phyloP scores from a whole-genome alignment of 2,329 filamentous ascomycete genomes.

The Leptographium wingfieldii region DNA sequence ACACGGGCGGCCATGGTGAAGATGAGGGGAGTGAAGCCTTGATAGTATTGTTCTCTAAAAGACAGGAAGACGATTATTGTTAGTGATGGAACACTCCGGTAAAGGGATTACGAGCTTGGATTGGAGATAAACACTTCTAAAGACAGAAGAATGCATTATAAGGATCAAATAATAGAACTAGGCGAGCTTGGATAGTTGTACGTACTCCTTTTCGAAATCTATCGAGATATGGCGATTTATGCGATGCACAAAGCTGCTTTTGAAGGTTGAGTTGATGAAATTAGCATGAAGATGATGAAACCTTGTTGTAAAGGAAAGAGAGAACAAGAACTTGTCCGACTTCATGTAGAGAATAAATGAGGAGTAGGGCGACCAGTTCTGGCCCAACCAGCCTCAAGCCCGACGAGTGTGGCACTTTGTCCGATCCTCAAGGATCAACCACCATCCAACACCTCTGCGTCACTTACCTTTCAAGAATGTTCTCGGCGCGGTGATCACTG shows the following conservation, averaged over 20 bases:
- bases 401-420: neutral
- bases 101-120: neutral
- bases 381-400: neutral
- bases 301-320: neutral
- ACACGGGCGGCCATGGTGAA: constrained; percentile 38
- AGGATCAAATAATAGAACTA: neutral
- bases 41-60: neutral
- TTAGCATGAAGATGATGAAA: neutral
- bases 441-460: neutral
- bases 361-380: neutral
- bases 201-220: neutral
- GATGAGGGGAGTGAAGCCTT: neutral
- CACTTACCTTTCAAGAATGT: neutral
- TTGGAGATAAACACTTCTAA: neutral
- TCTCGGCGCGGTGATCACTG: no score
- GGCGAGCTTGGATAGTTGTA: neutral
- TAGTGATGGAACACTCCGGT: neutral
- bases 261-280: neutral
- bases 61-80: neutral
- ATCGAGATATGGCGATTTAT: neutral
- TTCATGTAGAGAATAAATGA: neutral
- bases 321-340: no score
- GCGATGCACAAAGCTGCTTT: neutral
- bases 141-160: neutral
- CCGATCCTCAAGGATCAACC: neutral